These are phyloP conservation scores for Zygotorulaspora danielsina DNA, from an alignment of 805 yeast species.

Conservation along the genomic window DNA sequence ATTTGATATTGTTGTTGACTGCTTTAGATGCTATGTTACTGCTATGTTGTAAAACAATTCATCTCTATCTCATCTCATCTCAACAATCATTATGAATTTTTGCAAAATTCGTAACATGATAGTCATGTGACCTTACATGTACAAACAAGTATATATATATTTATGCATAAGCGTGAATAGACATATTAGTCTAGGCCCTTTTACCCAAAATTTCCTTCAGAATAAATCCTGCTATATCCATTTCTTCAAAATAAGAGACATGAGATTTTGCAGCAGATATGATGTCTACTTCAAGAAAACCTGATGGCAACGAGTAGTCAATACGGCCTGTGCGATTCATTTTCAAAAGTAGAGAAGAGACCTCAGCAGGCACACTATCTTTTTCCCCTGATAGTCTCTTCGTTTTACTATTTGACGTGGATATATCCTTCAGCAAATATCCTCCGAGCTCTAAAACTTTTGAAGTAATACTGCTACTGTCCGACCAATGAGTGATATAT, in stretches of 20 bases:
- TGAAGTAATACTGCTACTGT: slow-evolving; percentile 28
- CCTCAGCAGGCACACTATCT: slow-evolving; percentile 28
- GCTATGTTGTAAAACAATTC: background rate
- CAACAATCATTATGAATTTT: background rate
- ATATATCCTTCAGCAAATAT: slow-evolving; percentile 20
- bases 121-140: background rate
- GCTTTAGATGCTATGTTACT: background rate
- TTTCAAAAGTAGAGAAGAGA: slow-evolving; percentile 38
- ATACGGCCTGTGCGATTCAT: slow-evolving; percentile 73
- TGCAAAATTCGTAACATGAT: background rate
- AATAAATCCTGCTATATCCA: slow-evolving; percentile 76
- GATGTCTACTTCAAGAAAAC: slow-evolving; percentile 72
- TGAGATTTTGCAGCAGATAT: slow-evolving; percentile 85
- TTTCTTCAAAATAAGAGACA: slow-evolving; percentile 80
- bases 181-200: background rate
- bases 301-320: slow-evolving; percentile 76
- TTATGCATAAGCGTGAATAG: too few relatives aligned
- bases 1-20: too few relatives aligned
- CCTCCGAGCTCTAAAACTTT: slow-evolving; percentile 30
- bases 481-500: slow-evolving; percentile 27
- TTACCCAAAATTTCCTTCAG: slow-evolving; percentile 48
- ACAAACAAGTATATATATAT: background rate
- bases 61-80: slow-evolving; percentile 1
- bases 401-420: slow-evolving; percentile 6
- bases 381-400: slow-evolving; percentile 15